Evolutionary conservation across 768 basidiomycete species (phyloP).

Genomic region (Lactarius trivialis): DNA sequence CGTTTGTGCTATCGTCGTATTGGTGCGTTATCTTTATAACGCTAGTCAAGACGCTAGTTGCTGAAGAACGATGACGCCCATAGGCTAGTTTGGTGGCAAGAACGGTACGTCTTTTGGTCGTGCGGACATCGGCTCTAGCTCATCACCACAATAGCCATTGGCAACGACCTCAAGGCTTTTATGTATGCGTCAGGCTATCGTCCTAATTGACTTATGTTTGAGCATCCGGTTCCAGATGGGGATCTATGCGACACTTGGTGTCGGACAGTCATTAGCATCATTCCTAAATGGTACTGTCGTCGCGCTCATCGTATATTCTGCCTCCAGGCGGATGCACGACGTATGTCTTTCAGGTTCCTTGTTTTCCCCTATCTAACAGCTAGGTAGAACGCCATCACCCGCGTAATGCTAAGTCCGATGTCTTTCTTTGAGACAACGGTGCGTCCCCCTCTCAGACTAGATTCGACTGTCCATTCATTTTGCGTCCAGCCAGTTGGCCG

Average conservation of each 20-base stretch:
- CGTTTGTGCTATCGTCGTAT: slow-evolving; percentile 65
- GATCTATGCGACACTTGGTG: slow-evolving; percentile 68
- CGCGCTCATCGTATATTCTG: slow-evolving; percentile 67
- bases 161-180: slow-evolving; percentile 56
- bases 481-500: slow-evolving; percentile 64
- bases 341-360: slow-evolving; percentile 29
- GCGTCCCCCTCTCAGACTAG: slow-evolving; percentile 20
- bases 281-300: slow-evolving; percentile 64
- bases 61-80: slow-evolving; percentile 3
- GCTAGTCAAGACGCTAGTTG: neutral
- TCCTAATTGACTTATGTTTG: neutral
- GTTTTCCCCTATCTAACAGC: neutral
- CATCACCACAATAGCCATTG: slow-evolving; percentile 40
- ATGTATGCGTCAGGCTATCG: slow-evolving; percentile 41
- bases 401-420: slow-evolving; percentile 82
- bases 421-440: slow-evolving; percentile 86
- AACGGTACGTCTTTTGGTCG: slow-evolving; percentile 36
- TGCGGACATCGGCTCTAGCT: slow-evolving; percentile 2
- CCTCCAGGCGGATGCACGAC: slow-evolving; percentile 62
- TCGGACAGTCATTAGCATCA: slow-evolving; percentile 58
- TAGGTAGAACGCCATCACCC: slow-evolving; percentile 49
- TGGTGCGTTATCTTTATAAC: slow-evolving; percentile 42
- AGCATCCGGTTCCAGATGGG: slow-evolving; percentile 53
- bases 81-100: slow-evolving; percentile 85
- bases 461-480: slow-evolving; percentile 15